Base-by-base conservation (phyloP, 2,329 filamentous ascomycete genomes). In the Fusarium sp. region DNA sequence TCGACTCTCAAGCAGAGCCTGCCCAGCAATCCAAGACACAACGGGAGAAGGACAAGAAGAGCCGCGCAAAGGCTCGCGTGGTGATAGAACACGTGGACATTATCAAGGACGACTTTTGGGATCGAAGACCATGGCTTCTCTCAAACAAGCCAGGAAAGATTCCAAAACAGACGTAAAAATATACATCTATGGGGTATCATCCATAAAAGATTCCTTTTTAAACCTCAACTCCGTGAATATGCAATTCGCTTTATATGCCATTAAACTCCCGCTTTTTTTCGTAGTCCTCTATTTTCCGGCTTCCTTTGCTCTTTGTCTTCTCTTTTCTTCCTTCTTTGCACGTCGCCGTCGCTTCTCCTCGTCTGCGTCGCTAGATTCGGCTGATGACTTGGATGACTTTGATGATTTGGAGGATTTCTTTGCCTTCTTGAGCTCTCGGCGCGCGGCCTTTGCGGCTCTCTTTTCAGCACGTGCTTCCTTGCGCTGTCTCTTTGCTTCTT, bases 81-180 rank as follows among this genome's bases (percentile, higher is more conserved):
- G 88, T 93, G 38, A 86, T 97, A 40, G 91, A 94, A 77, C 94
- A 98, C 83, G 82, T 96, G 64, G 96, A 99, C 81, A 92, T 99
- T 75, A 98, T 99, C 81, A 94, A 92, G 75, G 93, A 98, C 80
- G 92, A 93, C 6, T 99, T 99, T 78, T 99, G 96, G 96, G 87
- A 93, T 69, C 87, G 86, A 74, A 86, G 94, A 77, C 94, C 94
- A 3, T 98, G 94, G 93, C 85, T 96, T 60, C 78, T 94, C 56
- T 92, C 91, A 2, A 91, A 91, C 69, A 92, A 89, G 79, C 91
- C 91, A 8, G 91, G 91, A 24, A 91, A 88, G 75, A 83, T 91
- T 73, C 90, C 90, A n/a, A 89, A 88, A 76, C 86, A 89, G 77
- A 82, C 82, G 56, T 85, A 70, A 73, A 78, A 78, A 70, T 69